These are phyloP conservation scores for Barnettozyma populi DNA, from an alignment of 805 yeast genomes.

Conservation along the genomic window DNA sequence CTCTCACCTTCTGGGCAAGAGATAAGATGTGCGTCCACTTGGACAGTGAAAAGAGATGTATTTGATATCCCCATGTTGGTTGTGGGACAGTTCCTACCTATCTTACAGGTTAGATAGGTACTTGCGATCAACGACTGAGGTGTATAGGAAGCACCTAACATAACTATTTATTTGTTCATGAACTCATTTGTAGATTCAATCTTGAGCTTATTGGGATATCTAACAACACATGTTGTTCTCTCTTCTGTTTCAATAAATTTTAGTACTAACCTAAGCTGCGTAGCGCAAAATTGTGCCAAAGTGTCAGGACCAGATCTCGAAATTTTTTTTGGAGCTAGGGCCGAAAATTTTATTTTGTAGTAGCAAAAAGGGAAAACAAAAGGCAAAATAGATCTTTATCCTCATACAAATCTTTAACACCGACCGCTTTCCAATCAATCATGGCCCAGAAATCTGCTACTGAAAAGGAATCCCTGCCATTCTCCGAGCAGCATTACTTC, in stretches of 20 bases:
- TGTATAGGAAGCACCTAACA: not conserved
- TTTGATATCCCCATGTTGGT: constrained; percentile 82
- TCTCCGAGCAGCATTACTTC: constrained; percentile 89
- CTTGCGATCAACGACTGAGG: not conserved
- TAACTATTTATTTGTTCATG: not conserved
- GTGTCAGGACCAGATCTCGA: not conserved
- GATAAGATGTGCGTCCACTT: constrained; percentile 68
- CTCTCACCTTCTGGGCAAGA: constrained; percentile 32
- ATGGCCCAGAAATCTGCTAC: constrained; percentile 49
- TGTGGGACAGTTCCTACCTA: constrained; percentile 75
- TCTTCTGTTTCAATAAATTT: too few species aligned
- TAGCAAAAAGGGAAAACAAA: constrained; percentile 5
- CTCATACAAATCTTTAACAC: not conserved
- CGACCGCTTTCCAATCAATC: not conserved
- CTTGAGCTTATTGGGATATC: too few species aligned
- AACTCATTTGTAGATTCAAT: not conserved
- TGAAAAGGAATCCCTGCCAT: constrained; percentile 55
- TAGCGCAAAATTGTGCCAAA: not conserved
- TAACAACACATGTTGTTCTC: too few species aligned
- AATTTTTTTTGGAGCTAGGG: constrained; percentile 2
- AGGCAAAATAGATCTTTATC: not conserved
- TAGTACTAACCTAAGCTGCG: too few species aligned
- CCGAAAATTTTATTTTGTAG: constrained; percentile 4
- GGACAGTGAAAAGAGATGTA: constrained; percentile 81
- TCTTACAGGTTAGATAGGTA: constrained; percentile 32